A percentile compares a stretch with the other conserved stretches of the same genome.
Conservation (phyloP, 768 basidiomycete species). For the Boletus insuetus region DNA sequence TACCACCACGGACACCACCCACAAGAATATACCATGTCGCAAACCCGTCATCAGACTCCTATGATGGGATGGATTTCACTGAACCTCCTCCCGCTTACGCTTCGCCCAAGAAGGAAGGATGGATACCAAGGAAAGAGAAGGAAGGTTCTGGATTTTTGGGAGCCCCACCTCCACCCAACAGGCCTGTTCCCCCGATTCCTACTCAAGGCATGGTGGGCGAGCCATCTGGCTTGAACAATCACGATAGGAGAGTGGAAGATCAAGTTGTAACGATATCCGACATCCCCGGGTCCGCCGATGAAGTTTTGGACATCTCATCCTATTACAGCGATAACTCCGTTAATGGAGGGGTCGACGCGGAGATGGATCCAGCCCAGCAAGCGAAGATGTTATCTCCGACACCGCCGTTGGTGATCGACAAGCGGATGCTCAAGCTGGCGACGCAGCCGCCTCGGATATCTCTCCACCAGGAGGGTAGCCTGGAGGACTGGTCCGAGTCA, state of each 20-base stretch:
- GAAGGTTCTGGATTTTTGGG: neutral
- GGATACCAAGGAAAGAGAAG: conserved; percentile 18
- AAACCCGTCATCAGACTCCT: conserved; percentile 35
- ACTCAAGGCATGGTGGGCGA: neutral
- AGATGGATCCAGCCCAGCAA: conserved; percentile 6
- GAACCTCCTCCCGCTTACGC: conserved; percentile 51
- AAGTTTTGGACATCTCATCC: conserved; percentile 29
- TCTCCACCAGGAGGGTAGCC: conserved; percentile 46
- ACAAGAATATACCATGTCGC: conserved; percentile 41
- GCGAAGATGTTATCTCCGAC: conserved; percentile 17
- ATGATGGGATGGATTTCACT: conserved; percentile 15
- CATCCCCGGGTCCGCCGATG: conserved; percentile 26
- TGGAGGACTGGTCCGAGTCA: conserved; percentile 54
- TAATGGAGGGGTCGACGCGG: conserved; percentile 4
- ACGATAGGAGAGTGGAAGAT: neutral
- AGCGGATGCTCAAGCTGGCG: conserved; percentile 17
- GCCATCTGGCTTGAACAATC: conserved; percentile 3
- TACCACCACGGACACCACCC: conserved; percentile 34
- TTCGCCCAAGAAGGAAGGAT: conserved; percentile 19
- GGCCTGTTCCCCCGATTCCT: conserved; percentile 20
- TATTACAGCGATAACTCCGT: conserved; percentile 11
- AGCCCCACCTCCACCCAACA: conserved; percentile 11
- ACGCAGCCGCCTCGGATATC: conserved; percentile 52
- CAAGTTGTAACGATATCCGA: neutral
- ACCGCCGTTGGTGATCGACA: conserved; percentile 34